Base-by-base conservation (phyloP, 208 protist genomes). In the Trypanosoma vivax region DNA sequence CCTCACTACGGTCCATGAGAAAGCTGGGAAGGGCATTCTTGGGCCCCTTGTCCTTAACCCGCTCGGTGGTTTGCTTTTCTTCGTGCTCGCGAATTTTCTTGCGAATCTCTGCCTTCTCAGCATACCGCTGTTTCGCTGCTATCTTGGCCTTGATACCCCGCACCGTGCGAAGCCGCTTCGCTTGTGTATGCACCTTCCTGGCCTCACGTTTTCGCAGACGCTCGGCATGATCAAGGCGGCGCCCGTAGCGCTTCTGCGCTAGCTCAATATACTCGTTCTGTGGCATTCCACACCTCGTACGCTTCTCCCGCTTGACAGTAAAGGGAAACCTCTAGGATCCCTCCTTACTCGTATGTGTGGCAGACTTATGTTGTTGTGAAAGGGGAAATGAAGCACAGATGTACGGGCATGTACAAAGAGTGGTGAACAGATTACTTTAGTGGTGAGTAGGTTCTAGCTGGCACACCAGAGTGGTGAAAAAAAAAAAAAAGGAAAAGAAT, bases 251-350 rank as follows among this genome's bases (percentile, higher is more conserved):
- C 91, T 99, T 99, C 68, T 90, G 78, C 55, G 92, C 84, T 46
- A 98, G 84, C 73, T 99, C 97, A 79, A 99, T 99, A 69, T 99
- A 97, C 64, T 99, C 97, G 62, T 98, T 97, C 80, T 99, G 98
- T 59, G 98, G 96, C 97, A 97, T 97, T 56, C 53, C 24, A 11
- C n/a, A n/a, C n/a, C n/a, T n/a, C n/a, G n/a, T n/a, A n/a, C n/a
- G n/a, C 30, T 33, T 50, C 31, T 18, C 4, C 10, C 24, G n/a
- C n/a, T n/a, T n/a, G n/a, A n/a, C n/a, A n/a, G n/a, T n/a, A n/a
- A n/a, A n/a, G n/a, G n/a, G n/a, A n/a, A n/a, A n/a, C n/a, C n/a
- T 6, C 5, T 7, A 43, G n/a, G 23, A 43, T 6, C 39, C n/a
- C n/a, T 43, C 39, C 10, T 21, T 19, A 40, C 33, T 39, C 6